Percentiles rank a stretch among this genome's conserved stretches.
Conservation (phyloP, 495 filamentous ascomycete species). For the Aspergillus carlsbadensis region DNA sequence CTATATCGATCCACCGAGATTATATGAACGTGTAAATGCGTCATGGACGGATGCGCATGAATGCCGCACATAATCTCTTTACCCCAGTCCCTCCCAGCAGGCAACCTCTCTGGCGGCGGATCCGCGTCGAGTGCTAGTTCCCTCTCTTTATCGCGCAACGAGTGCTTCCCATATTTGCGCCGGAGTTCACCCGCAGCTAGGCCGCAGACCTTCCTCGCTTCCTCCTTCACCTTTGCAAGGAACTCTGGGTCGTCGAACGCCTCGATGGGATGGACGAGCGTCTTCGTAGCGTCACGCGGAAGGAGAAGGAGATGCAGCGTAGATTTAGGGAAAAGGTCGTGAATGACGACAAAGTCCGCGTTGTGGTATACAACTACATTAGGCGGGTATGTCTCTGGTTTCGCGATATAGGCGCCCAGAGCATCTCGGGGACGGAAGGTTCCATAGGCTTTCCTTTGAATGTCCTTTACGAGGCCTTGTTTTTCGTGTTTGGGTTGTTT, state of each 20-base stretch:
- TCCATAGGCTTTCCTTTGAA: conserved; percentile 19
- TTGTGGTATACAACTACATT: conserved; percentile 67
- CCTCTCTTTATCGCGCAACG: conserved; percentile 57
- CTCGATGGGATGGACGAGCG: conserved; percentile 69
- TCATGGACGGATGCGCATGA: conserved; percentile 89
- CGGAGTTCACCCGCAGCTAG: conserved; percentile 74
- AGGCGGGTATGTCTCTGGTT: conserved; percentile 62
- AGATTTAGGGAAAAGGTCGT: conserved; percentile 84
- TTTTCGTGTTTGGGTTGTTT: conserved; percentile 41
- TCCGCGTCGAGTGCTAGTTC: conserved; percentile 52
- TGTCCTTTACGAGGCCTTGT: conserved; percentile 28
- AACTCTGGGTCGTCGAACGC: conserved; percentile 73
- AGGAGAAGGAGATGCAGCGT: conserved; percentile 83
- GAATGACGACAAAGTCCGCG: conserved; percentile 72
- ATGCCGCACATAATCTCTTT: conserved; percentile 74
- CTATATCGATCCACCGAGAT: conserved; percentile 72
- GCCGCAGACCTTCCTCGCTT: conserved; percentile 57
- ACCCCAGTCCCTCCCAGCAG: conserved; percentile 74
- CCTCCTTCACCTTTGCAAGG: conserved; percentile 58
- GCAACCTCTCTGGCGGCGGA: conserved; percentile 50
- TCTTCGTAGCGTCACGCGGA: conserved; percentile 64
- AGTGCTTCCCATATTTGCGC: conserved; percentile 65
- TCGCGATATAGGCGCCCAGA: conserved; percentile 68
- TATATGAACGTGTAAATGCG: conserved; percentile 88
- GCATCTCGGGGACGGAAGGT: conserved; percentile 53